Base-by-base conservation (phyloP, 768 basidiomycete species). In the Kwoniella shandongensis region DNA sequence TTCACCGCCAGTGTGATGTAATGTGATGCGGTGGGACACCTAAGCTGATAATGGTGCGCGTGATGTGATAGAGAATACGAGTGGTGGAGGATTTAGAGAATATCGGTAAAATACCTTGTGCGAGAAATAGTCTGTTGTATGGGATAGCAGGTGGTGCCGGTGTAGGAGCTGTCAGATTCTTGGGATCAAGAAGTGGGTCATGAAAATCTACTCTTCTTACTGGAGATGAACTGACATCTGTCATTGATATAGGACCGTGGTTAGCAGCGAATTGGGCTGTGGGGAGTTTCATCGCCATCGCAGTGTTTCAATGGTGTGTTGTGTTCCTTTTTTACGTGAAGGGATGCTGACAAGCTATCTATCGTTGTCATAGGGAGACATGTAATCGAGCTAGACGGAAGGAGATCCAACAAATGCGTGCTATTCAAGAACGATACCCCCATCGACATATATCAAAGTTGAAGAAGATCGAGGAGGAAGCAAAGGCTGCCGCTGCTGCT, bases 361-460 rank as follows among this genome's bases (percentile, higher is more conserved):
- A 27, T 11, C 17, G 17, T 12, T 22, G 20, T 44, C 46, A 39
- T 44, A 76, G 75, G 75, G 62, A 74, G 38, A 61, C 61, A 35
- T 76, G 75, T 61, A 67, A 65, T 48, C 57, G 62, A 11, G 72
- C 70, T 22, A 66, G 75, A 41, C 57, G 62, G 22, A 66, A 69
- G 50, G 67, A 74, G 46, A 47, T 74, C 5, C 51, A 61, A 12
- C 62, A 68, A 44, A 74, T 76, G 73, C 54, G 63, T n/a, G 50
- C 53, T 25, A 73, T 76, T 44, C 68, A 73, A 41, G 73, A 76
- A 46, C 51, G 62, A 18, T 76, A 70, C 49, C 64, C 75, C 12
- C 69, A 75, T 68, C 65, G 73, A 57, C 75, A 76, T 55, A 62
- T 74, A 50, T 71, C 69, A 15, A 70, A 65, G n/a, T 51, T 76